Evolutionary conservation across 768 basidiomycete species (phyloP).

Genomic region (Gyrodon lividus): DNA sequence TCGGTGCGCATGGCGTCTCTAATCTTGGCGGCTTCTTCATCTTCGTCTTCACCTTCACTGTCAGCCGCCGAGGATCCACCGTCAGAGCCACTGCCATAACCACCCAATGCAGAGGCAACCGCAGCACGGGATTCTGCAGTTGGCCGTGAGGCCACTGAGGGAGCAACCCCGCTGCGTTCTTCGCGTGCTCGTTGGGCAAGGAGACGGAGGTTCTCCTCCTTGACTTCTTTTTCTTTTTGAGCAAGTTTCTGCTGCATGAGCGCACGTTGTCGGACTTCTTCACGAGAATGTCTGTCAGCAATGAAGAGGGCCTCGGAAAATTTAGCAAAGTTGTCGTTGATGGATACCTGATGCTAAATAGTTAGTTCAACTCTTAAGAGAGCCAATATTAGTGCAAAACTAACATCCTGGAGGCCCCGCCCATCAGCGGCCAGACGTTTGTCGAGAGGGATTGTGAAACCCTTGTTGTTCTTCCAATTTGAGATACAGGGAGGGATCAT

Average conservation of each 20-base stretch:
- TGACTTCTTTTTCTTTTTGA: slow-evolving; percentile 92
- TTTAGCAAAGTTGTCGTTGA: slow-evolving; percentile 99
- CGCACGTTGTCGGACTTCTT: slow-evolving; percentile 94
- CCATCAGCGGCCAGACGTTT: slow-evolving; percentile 98
- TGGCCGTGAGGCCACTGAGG: slow-evolving; percentile 58
- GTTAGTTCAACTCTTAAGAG: not conserved
- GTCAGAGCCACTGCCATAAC: slow-evolving; percentile 81
- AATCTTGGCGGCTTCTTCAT: slow-evolving; percentile 82
- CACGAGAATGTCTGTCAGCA: slow-evolving; percentile 95
- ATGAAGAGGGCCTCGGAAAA: slow-evolving; percentile 96
- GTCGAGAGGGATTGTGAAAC: slow-evolving; percentile 97
- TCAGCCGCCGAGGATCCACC: slow-evolving; percentile 47
- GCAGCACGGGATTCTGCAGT: slow-evolving; percentile 66
- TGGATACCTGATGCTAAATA: slow-evolving; percentile 67
- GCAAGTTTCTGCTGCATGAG: slow-evolving; percentile 99
- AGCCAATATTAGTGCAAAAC: slow-evolving; percentile 28
- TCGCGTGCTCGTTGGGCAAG: slow-evolving; percentile 95
- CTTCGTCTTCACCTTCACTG: slow-evolving; percentile 62
- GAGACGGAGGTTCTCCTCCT: slow-evolving; percentile 93
- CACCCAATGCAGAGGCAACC: slow-evolving; percentile 74
- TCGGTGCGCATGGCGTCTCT: slow-evolving; percentile 90
- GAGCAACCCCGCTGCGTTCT: slow-evolving; percentile 78
- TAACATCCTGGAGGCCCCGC: slow-evolving; percentile 94
- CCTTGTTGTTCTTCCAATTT: slow-evolving; percentile 99
- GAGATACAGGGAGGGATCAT: slow-evolving; percentile 99